A percentile compares a stretch with the other conserved stretches of the same genome.
phyloP scores from a whole-genome alignment of 1,284 basidiomycete species.

The Jaminaea rosea region DNA sequence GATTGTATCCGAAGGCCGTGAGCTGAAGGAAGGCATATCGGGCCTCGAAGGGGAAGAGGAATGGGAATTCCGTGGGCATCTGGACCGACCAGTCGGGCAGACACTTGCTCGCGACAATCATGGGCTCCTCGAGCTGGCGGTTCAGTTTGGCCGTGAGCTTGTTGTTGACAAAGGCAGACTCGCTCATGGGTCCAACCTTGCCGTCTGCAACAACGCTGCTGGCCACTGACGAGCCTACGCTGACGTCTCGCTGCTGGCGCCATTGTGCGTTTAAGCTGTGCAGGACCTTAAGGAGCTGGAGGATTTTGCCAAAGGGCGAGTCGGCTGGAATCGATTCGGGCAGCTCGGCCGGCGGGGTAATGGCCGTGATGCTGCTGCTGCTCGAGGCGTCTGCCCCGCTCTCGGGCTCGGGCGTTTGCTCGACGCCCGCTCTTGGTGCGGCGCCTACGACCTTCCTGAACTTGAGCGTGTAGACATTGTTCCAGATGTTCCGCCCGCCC shows the following conservation, averaged over 20 bases:
- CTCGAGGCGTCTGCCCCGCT: too few relatives aligned
- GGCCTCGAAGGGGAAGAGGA: constrained; percentile 95
- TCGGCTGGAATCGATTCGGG: constrained; percentile 72
- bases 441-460: constrained; percentile 69
- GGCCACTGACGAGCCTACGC: constrained; percentile 8
- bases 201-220: constrained; percentile 9
- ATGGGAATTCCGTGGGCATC: constrained; percentile 86
- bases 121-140: constrained; percentile 93
- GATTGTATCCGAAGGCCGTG: constrained; percentile 91
- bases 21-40: constrained; percentile 94
- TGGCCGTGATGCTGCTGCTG: too few relatives aligned
- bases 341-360: too few relatives aligned
- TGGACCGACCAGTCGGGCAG: constrained; percentile 93
- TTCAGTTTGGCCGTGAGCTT: constrained; percentile 95
- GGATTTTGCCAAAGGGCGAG: constrained; percentile 76
- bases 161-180: constrained; percentile 88
- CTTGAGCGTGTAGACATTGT: constrained; percentile 77
- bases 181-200: constrained; percentile 49
- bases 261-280: constrained; percentile 68
- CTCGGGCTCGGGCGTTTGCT: constrained; percentile 26
- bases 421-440: neutral
- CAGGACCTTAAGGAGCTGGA: constrained; percentile 78
- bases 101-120: constrained; percentile 95
- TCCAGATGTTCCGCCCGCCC: constrained; percentile 76
- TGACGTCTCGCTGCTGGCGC: constrained; percentile 28